Base-by-base conservation (phyloP, 495 filamentous ascomycete species). In the Penicillium psychrofluorescens region DNA sequence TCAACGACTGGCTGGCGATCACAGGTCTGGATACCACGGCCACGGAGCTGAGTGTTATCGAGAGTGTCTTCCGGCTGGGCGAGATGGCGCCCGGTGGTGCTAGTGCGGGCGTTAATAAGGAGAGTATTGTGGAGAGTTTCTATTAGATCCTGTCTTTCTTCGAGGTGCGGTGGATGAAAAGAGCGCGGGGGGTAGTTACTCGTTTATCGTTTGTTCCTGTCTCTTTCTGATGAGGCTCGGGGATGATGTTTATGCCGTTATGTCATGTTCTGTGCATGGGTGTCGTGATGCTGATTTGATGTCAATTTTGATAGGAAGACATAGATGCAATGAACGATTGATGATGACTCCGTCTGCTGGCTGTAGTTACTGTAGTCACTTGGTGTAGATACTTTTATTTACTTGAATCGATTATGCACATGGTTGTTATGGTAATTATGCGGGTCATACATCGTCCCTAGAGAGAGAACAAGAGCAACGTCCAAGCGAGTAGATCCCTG, bases 1-100 rank as follows among this genome's bases (percentile, higher is more conserved):
- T 98, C 44, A 98, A 98, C 61, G 92, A 98, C 72, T 97, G 92
- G 92, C 78, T 97, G 67, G 94, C 92, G 8, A 87, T 98, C n/a
- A 94, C 90, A 3, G 88, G 92, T 8, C 69, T 96, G 36, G 94
- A 97, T 60, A 98, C 92, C 11, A 98, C 92, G 16, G 92, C 92
- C 9, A 95, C 92, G 7, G 92, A 98, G 70, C 68, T 98, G 59
- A 94, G 86, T 55, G 92, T 98, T 48, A 78, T 98, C 32, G 92
- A 98, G 76, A 88, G 81, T 54, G 90, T 98, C 38, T 98, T 98
- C 67, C 77, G 88, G 47, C 67, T 98, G 29, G 90, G 90, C 40
- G 94, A 97, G 78, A 71, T 68, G 64, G 64, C 60, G 14, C 62
- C 67, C 12, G 54, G 62, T 29, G 70, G 67, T 41, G 40, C 61